A percentile compares a stretch with the other conserved stretches of the same genome.
phyloP scores from a whole-genome alignment of 1,284 basidiomycete genomes.

The Cutaneotrichosporon daszewskae region DNA sequence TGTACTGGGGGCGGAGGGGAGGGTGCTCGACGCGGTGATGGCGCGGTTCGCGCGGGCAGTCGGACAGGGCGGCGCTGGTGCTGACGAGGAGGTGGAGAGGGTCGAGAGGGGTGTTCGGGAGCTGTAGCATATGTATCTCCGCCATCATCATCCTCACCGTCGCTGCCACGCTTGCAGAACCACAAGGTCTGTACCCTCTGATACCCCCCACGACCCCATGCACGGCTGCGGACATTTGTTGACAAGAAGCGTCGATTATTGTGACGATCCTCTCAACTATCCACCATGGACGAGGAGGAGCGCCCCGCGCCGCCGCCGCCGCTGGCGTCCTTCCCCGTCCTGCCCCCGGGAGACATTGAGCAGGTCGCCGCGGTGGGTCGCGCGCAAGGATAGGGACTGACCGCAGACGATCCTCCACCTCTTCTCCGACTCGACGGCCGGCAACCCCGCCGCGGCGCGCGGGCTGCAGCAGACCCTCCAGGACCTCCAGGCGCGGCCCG shows the following conservation, averaged over 20 bases:
- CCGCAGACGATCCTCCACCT: slow-evolving; percentile 39
- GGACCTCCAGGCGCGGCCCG: slow-evolving; percentile 36
- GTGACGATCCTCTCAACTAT: no score
- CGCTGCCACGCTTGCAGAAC: no score
- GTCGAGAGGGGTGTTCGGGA: slow-evolving; percentile 18
- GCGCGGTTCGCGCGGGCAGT: slow-evolving; percentile 6
- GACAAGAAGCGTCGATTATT: no score
- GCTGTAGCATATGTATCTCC: no score
- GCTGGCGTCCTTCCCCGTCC: slow-evolving; percentile 26
- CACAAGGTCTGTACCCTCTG: no score
- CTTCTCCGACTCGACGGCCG: slow-evolving; percentile 32
- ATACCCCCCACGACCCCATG: no score
- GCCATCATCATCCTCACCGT: no score
- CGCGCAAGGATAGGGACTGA: background rate
- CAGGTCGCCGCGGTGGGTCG: slow-evolving; percentile 33
- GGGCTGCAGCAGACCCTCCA: slow-evolving; percentile 43
- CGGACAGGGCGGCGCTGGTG: background rate
- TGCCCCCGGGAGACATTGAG: slow-evolving; percentile 29
- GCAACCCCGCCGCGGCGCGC: slow-evolving; percentile 36
- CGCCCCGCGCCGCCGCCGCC: background rate
- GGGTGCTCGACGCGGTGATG: slow-evolving; percentile 4
- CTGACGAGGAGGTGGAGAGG: slow-evolving; percentile 12
- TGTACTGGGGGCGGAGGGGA: background rate
- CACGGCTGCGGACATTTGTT: no score
- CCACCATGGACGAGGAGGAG: background rate